phyloP scores from a whole-genome alignment of 2,329 filamentous ascomycete species.

The Septoria linicola region DNA sequence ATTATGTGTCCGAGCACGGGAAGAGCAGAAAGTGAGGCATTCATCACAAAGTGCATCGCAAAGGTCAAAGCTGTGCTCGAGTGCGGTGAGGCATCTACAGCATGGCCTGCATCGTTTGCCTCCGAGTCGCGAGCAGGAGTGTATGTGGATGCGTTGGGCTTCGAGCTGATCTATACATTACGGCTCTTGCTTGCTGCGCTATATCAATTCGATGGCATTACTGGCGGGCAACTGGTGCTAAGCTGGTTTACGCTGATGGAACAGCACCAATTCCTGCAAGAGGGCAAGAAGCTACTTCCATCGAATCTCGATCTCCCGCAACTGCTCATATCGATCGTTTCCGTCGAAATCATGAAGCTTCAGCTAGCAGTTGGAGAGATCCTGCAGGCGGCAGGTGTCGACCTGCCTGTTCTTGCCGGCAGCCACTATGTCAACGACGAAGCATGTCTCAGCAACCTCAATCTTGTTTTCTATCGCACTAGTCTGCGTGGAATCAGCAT shows the following conservation, averaged over 20 bases:
- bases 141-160: conserved; percentile 64
- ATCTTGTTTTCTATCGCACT: conserved; percentile 65
- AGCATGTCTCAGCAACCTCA: conserved; percentile 68
- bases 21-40: conserved; percentile 17
- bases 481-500: conserved; percentile 57
- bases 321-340: conserved; percentile 67
- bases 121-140: conserved; percentile 42
- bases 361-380: conserved; percentile 59
- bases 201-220: conserved; percentile 25
- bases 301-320: conserved; percentile 59
- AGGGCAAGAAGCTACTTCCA: conserved; percentile 41
- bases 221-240: conserved; percentile 52
- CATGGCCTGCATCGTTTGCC: conserved; percentile 28
- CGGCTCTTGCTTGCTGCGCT: conserved; percentile 57
- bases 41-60: conserved; percentile 25
- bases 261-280: conserved; percentile 67
- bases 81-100: conserved; percentile 37
- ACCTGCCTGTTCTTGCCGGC: conserved; percentile 12
- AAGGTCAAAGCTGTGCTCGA: conserved; percentile 22
- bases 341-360: conserved; percentile 69
- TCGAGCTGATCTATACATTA: conserved; percentile 65
- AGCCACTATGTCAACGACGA: conserved; percentile 65
- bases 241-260: conserved; percentile 76
- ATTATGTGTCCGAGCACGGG: conserved; percentile 19
- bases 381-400: conserved; percentile 22